Base-by-base conservation (phyloP, 306 rosid genomes). In the Rosa persica region DNA sequence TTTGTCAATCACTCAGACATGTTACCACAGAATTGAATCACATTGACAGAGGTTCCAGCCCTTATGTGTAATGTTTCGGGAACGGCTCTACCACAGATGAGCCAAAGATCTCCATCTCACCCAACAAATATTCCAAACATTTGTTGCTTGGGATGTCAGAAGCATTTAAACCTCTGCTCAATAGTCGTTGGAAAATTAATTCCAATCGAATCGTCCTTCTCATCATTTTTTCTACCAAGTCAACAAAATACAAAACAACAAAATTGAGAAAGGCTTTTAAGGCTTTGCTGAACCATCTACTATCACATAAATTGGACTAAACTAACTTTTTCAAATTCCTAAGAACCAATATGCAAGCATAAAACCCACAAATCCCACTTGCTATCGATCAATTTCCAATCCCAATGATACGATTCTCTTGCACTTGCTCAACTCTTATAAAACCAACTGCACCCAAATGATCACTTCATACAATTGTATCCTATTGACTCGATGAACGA, bases 281-380 rank as follows among this genome's bases (percentile, higher is more conserved):
- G 36, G 39, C 77, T 16, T 25, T 43, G 65, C 43, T 16, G 4
- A 42, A 42, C 42, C 44, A 58, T 17, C 13, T 60, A 75, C 43
- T 25, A 60, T 58, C 68, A 1, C 8, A 67, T 16, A 30, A 43
- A 12, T n/a, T 20, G 36, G 16, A 7, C 66, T 73, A 42, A 74
- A 36, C 34, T 20, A 27, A 74, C 23, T 20, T 46, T 3, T 47
- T 23, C 43, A 34, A 67, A 43, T 77, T 85, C 86, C 78, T 36
- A 20, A 66, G 22, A 52, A 52, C 42, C 25, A 67, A 23, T n/a
- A 60, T 36, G 9, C 60, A 42, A 17, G 44, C 49, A 68, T 17
- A 58, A 46, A 80, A 22, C 49, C 51, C 7, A 60, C 7, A 57
- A 75, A 3, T 43, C 55, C 20, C 17, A 64, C 34, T 46, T 75